Base-by-base conservation (phyloP, 202 grass and related monocot genomes). In the Eragrostis tef region DNA sequence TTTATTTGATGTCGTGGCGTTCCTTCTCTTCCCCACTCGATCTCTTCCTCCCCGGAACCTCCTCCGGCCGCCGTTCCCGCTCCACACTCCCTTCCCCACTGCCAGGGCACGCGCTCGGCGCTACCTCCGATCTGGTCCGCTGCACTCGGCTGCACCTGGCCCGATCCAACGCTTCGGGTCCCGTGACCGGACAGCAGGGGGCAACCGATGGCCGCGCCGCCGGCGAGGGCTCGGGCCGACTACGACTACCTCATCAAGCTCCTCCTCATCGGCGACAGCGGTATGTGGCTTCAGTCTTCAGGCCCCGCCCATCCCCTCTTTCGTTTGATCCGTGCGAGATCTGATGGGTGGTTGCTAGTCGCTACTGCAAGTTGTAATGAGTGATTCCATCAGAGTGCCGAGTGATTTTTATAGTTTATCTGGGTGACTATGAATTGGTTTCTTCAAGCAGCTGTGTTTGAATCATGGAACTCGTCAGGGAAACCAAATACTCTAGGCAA, bases 171-270 rank as follows among this genome's bases (percentile, higher is more conserved):
- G 20, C 31, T 15, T 2, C 12, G 36, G 1, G 20, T 63, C 54
- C 44, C 9, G 4, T 46, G 44, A 11, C 5, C 44, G 11, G 44
- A 46, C 44, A 11, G 4, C 14, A 16, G 15, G 7, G 20, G 31
- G 7, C 7, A 39, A 39, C 34, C 34, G 67, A 94, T 94, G 88
- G 91, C 91, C 36, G 91, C 86, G 66, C 88, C 91, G 36, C 88
- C 86, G 46, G 91, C 91, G 47, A 90, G 88, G 74, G 86, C 88
- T 75, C 79, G 88, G 67, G 91, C 91, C 13, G 91, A 91, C 83
- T 94, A 94, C 61, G 91, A 94, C 78, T 94, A 91, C 71, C 91
- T 94, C 70, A 84, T 94, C 67, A 94, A 94, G 88, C 80, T 93
- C 20, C 91, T 94, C 42, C 91, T 94, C 50, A 94, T 94, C 80